Evolutionary conservation across 306 rosid genomes (phyloP).

Genomic region (Canavalia gladiata): DNA sequence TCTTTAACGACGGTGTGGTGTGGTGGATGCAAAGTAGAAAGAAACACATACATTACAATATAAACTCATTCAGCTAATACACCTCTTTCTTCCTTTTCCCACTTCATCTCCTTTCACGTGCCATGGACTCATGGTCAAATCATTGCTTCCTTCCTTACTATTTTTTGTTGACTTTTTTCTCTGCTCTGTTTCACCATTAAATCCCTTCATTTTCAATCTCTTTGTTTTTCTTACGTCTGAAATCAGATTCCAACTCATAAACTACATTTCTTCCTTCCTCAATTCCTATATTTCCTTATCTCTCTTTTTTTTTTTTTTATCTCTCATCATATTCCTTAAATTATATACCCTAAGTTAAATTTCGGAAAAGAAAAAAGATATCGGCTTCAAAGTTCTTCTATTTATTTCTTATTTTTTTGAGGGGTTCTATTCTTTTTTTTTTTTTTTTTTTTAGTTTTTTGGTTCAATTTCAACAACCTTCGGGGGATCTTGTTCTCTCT

Average conservation of each 20-base stretch:
- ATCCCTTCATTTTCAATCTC: slow-evolving; percentile 26
- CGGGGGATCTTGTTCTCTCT: not conserved
- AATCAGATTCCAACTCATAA: not conserved
- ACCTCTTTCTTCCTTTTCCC: not conserved
- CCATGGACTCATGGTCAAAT: slow-evolving; percentile 43
- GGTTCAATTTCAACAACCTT: not conserved
- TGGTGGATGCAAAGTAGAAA: too few relatives aligned
- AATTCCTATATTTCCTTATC: slow-evolving; percentile 13
- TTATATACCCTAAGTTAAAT: not conserved
- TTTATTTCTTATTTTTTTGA: not conserved
- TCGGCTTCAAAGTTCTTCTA: not conserved
- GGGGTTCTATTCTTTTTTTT: not conserved
- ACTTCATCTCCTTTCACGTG: slow-evolving; percentile 21
- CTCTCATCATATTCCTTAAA: not conserved
- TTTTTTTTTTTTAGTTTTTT: not conserved
- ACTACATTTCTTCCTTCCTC: too few relatives aligned
- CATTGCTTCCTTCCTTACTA: slow-evolving; percentile 4
- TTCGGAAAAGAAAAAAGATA: too few relatives aligned
- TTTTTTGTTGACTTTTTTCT: slow-evolving; percentile 5
- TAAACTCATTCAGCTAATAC: too few relatives aligned
- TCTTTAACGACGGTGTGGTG: too few relatives aligned
- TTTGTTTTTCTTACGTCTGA: not conserved
- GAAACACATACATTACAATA: too few relatives aligned
- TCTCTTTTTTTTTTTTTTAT: not conserved
- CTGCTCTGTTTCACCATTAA: not conserved